These are phyloP conservation scores for Epichloe coenophiala DNA, from an alignment of 2,329 filamentous ascomycete genomes.

Conservation along the genomic window DNA sequence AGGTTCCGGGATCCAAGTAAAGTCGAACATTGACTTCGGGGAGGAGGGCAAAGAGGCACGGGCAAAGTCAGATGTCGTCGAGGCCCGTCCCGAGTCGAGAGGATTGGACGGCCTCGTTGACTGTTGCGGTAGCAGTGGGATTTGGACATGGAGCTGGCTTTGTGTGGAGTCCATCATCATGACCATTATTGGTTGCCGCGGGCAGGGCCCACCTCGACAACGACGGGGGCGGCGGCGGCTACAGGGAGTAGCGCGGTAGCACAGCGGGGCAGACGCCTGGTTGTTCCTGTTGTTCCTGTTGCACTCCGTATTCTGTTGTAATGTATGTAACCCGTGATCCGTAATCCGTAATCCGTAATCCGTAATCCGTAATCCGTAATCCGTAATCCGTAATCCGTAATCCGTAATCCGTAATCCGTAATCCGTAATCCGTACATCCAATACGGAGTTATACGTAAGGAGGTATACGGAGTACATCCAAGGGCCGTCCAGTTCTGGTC, in stretches of 20 bases:
- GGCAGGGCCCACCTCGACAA: background rate
- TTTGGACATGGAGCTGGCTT: conserved; percentile 3
- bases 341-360: too few relatives aligned
- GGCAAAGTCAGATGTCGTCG: background rate
- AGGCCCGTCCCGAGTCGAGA: background rate
- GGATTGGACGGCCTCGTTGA: background rate
- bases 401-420: too few relatives aligned
- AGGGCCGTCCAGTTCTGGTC: background rate
- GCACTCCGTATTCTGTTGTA: background rate
- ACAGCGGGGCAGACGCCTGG: background rate
- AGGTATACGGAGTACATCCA: too few relatives aligned
- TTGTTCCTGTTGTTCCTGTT: background rate
- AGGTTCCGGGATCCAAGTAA: conserved; percentile 3
- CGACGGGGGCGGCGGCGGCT: background rate
- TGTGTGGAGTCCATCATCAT: conserved; percentile 4
- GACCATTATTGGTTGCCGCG: conserved; percentile 3
- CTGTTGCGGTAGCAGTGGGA: background rate
- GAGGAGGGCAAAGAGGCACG: background rate
- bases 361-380: too few relatives aligned
- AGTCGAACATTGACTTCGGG: conserved; percentile 3
- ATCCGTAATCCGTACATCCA: too few relatives aligned
- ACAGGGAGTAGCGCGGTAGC: background rate
- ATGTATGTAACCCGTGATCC: background rate
- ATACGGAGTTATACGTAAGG: too few relatives aligned
- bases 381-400: too few relatives aligned